Evolutionary conservation across 2,329 filamentous ascomycete genomes (phyloP).

Genomic region (Stagonosporopsis rhizophila): DNA sequence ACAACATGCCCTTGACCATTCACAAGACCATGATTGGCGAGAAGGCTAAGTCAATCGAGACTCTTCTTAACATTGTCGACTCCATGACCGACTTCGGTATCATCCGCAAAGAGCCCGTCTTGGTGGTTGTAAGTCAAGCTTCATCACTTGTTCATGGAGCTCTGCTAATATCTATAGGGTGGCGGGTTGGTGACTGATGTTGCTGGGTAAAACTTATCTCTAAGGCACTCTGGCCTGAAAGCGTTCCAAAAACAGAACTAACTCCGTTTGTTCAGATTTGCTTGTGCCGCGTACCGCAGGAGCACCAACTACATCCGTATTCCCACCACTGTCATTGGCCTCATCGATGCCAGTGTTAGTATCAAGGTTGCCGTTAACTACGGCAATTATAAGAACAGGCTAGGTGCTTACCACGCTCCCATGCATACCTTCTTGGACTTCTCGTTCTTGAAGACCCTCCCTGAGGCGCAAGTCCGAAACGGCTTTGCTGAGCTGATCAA

Average conservation of each 20-base stretch:
- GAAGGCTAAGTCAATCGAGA: constrained; percentile 76
- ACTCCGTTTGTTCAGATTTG: constrained; percentile 47
- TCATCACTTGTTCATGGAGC: neutral
- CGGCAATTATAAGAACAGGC: constrained; percentile 76
- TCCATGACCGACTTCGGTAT: constrained; percentile 78
- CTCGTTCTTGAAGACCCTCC: constrained; percentile 72
- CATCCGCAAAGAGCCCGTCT: constrained; percentile 63
- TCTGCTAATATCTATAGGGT: constrained; percentile 25
- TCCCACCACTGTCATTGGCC: constrained; percentile 75
- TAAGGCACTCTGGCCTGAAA: constrained; percentile 58
- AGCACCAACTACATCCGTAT: constrained; percentile 78
- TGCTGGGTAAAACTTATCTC: constrained; percentile 66
- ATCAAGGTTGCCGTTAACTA: constrained; percentile 84
- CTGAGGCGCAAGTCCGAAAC: constrained; percentile 72
- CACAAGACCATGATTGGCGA: constrained; percentile 79
- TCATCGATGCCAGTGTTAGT: constrained; percentile 77
- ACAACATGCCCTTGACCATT: constrained; percentile 67
- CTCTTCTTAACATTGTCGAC: constrained; percentile 72
- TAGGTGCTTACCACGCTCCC: constrained; percentile 76
- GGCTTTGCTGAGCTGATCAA: constrained; percentile 79
- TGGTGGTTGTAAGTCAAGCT: constrained; percentile 41
- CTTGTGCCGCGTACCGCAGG: constrained; percentile 73
- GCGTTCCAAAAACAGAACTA: constrained; percentile 28
- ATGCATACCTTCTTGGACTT: constrained; percentile 77
- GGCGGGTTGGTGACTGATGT: constrained; percentile 59